A percentile compares a stretch with the other conserved stretches of the same genome.
These are phyloP conservation scores for Boletus tylopilopsis DNA, from an alignment of 768 basidiomycete genomes.

Conservation along the genomic window DNA sequence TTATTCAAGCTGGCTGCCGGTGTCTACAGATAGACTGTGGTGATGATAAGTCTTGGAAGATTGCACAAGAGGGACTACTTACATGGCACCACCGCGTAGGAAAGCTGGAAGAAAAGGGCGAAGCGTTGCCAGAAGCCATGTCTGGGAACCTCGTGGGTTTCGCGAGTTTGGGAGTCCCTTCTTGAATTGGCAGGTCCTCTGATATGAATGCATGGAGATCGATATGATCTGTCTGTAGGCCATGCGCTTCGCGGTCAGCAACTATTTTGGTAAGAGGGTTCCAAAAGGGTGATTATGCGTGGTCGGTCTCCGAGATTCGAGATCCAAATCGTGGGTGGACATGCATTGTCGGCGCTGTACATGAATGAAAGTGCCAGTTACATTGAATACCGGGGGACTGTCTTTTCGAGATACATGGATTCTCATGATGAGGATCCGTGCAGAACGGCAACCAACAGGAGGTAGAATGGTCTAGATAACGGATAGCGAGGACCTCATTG, in stretches of 20 bases:
- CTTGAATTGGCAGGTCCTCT: slow-evolving; percentile 20
- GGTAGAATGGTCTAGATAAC: background rate
- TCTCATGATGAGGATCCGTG: background rate
- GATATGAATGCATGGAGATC: slow-evolving; percentile 13
- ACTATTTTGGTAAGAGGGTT: slow-evolving; percentile 1
- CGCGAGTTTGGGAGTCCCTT: slow-evolving; percentile 13
- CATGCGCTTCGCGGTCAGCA: background rate
- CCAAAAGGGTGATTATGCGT: slow-evolving; percentile 1
- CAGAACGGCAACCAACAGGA: background rate
- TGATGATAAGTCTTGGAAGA: background rate
- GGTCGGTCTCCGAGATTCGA: background rate
- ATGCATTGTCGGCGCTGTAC: background rate
- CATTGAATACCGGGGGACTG: background rate
- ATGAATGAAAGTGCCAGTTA: background rate
- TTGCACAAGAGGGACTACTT: background rate
- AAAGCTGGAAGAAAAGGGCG: slow-evolving; percentile 1
- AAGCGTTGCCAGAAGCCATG: slow-evolving; percentile 10
- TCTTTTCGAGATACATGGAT: background rate
- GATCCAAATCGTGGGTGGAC: background rate
- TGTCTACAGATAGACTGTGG: background rate
- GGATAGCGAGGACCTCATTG: no score
- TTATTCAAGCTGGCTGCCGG: slow-evolving; percentile 1
- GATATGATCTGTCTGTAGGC: slow-evolving; percentile 17
- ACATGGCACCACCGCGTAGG: slow-evolving; percentile 2
- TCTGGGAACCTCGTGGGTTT: slow-evolving; percentile 20